These are phyloP conservation scores for Oryza officinalis DNA, from an alignment of 176 grass and related monocot species.

Conservation along the genomic window DNA sequence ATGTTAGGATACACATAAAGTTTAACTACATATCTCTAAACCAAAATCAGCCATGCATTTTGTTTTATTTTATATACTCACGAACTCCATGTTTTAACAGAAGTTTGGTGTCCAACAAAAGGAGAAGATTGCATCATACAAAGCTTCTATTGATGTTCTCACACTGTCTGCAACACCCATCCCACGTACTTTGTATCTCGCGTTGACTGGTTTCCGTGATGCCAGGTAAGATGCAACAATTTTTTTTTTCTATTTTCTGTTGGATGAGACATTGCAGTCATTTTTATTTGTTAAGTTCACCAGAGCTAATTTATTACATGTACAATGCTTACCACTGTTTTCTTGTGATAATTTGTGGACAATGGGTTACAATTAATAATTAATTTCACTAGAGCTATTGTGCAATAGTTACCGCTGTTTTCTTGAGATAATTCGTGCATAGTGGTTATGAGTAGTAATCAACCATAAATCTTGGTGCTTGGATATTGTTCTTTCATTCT, in stretches of 20 bases:
- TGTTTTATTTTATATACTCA: conserved; percentile 23
- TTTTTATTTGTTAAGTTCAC: not conserved
- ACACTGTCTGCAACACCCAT: conserved; percentile 97
- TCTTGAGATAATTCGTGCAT: not conserved
- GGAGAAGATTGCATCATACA: conserved; percentile 94
- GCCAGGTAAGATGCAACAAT: conserved; percentile 62
- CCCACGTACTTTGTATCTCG: conserved; percentile 94
- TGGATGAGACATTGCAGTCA: not conserved
- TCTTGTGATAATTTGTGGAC: not conserved
- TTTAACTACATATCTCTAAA: not conserved
- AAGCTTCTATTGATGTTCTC: conserved; percentile 91
- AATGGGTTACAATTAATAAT: not conserved
- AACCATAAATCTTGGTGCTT: conserved; percentile 1
- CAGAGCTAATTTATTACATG: conserved; percentile 17
- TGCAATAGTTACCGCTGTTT: not conserved
- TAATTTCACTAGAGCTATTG: not conserved
- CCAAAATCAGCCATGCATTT: conserved; percentile 1
- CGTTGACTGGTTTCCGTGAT: conserved; percentile 97
- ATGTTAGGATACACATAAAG: not conserved
- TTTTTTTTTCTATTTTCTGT: not conserved
- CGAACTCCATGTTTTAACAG: conserved; percentile 45
- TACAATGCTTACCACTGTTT: not conserved
- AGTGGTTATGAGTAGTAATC: not conserved
- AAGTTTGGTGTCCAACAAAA: conserved; percentile 98
- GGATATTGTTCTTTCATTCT: not conserved